A percentile compares a stretch with the other conserved stretches of the same genome.
Evolutionary conservation across 2,329 filamentous ascomycete genomes (phyloP).

Genomic region (Helminthosporium solani): DNA sequence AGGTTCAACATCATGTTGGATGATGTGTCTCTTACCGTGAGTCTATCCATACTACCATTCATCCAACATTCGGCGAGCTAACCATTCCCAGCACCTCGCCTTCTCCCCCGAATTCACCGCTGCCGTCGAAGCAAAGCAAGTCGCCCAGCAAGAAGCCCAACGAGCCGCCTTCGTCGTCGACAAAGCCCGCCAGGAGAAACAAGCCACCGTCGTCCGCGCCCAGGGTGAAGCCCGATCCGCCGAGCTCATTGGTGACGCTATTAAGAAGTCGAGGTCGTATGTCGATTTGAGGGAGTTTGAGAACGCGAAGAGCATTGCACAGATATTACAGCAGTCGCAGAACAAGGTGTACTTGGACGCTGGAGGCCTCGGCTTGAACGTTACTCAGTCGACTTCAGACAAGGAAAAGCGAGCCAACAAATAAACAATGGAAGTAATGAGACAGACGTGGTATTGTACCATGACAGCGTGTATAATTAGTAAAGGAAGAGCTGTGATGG

Average conservation of each 20-base stretch:
- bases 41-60: slow-evolving; percentile 25
- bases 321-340: slow-evolving; percentile 80
- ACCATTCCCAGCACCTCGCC: slow-evolving; percentile 57
- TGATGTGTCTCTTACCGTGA: slow-evolving; percentile 92
- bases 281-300: slow-evolving; percentile 97
- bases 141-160: slow-evolving; percentile 87
- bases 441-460: not conserved
- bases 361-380: slow-evolving; percentile 87
- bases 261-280: slow-evolving; percentile 99
- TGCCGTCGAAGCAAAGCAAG: slow-evolving; percentile 69
- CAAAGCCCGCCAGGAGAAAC: slow-evolving; percentile 99
- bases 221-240: slow-evolving; percentile 98
- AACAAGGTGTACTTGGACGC: slow-evolving; percentile 95
- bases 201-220: slow-evolving; percentile 95
- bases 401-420: slow-evolving; percentile 40
- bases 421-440: not conserved
- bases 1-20: slow-evolving; percentile 97
- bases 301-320: slow-evolving; percentile 88
- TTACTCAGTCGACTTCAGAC: slow-evolving; percentile 52
- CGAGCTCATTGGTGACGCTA: slow-evolving; percentile 95
- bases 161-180: slow-evolving; percentile 96
- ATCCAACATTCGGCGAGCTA: slow-evolving; percentile 15
- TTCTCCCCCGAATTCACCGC: slow-evolving; percentile 71
- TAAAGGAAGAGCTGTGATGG: slow-evolving; percentile 10
- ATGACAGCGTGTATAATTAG: slow-evolving; percentile 28